These are phyloP conservation scores for Gracilaria gracilis DNA, from an alignment of 23 red algal species.

Conservation along the genomic window DNA sequence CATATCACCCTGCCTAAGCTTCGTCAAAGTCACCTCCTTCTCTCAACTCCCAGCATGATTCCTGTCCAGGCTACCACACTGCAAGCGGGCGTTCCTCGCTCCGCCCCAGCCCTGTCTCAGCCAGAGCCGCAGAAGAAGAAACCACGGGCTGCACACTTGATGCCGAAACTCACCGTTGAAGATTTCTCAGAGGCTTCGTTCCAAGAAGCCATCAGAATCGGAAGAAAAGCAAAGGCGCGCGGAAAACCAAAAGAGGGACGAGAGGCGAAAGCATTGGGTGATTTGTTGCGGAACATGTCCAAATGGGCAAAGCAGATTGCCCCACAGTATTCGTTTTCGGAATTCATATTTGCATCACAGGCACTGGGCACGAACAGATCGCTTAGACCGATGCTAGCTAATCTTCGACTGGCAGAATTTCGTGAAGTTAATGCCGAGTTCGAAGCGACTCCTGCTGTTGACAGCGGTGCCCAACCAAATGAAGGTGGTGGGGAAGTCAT, in stretches of 20 bases:
- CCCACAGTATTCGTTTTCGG: slow-evolving; percentile 12
- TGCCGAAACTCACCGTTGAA: slow-evolving; percentile 38
- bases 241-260: neutral
- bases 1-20: too few species aligned
- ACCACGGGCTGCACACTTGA: slow-evolving; percentile 20
- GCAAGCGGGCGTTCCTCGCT: neutral
- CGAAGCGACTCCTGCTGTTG: neutral
- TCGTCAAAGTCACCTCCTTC: neutral
- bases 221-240: slow-evolving; percentile 22
- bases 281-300: slow-evolving; percentile 32
- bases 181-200: slow-evolving; percentile 22
- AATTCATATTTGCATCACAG: slow-evolving; percentile 51
- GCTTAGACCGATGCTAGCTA: slow-evolving; percentile 39
- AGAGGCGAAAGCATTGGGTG: neutral
- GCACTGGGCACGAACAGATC: slow-evolving; percentile 44
- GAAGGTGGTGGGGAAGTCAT: neutral
- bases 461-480: neutral
- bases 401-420: slow-evolving; percentile 52
- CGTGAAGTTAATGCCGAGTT: slow-evolving; percentile 44
- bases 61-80: neutral
- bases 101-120: neutral
- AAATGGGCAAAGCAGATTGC: slow-evolving; percentile 31
- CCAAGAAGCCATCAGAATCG: slow-evolving; percentile 22
- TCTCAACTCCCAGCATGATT: neutral
- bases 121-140: slow-evolving; percentile 2